These are phyloP conservation scores for Salicornia ramosissima DNA, from an alignment of 148 eudicot species.

Conservation along the genomic window DNA sequence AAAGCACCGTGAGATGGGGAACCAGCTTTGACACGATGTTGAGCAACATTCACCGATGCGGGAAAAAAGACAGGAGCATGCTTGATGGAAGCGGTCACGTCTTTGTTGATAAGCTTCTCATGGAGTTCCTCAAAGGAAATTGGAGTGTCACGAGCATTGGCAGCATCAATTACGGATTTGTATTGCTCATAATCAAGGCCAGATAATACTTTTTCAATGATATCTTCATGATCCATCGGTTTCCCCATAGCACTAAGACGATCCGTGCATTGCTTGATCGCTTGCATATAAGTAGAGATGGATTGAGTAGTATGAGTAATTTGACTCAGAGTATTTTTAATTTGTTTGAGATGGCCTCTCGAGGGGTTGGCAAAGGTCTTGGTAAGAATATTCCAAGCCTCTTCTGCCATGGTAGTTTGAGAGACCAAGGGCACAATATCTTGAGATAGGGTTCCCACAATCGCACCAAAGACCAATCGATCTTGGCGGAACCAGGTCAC, in stretches of 20 bases:
- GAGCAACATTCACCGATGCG: not conserved
- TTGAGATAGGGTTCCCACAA: not conserved
- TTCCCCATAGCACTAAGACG: too few species aligned
- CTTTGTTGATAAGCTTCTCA: not conserved
- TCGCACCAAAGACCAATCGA: not conserved
- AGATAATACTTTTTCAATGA: not conserved
- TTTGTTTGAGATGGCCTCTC: not conserved
- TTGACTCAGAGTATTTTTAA: not conserved
- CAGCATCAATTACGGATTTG: not conserved
- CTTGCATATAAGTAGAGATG: too few species aligned
- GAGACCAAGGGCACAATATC: not conserved
- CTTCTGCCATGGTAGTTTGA: not conserved
- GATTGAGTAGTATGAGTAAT: not conserved
- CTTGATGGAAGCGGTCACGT: not conserved
- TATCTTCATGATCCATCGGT: not conserved
- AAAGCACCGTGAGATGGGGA: not conserved
- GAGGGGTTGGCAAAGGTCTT: conserved; percentile 1
- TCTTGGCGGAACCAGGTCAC: not conserved
- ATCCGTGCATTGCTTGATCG: too few species aligned
- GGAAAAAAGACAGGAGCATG: not conserved
- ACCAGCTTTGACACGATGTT: not conserved
- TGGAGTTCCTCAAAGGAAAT: not conserved
- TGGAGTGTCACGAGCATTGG: not conserved
- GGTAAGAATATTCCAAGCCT: conserved; percentile 9
- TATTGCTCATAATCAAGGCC: not conserved